Conservation (phyloP, 2,329 filamentous ascomycete species). For the Tolypocladium pustulatum region DNA sequence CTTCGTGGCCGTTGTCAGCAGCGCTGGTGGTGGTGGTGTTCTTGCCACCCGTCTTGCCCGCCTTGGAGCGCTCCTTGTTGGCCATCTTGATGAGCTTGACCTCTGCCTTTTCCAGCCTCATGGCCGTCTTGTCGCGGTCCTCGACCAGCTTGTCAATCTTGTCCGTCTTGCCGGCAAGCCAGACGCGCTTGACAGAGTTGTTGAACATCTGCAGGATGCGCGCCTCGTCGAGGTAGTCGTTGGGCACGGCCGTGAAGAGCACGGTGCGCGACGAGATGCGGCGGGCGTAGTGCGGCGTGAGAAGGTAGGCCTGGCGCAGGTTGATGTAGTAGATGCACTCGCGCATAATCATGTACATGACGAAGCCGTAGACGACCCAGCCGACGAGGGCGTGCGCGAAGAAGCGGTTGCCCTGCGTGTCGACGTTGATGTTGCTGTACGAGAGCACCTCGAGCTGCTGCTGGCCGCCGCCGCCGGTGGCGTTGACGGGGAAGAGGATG, state of each 20-base stretch:
- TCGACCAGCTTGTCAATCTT: conserved; percentile 69
- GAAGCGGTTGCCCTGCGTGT: conserved; percentile 51
- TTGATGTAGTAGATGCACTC: conserved; percentile 93
- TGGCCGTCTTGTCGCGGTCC: conserved; percentile 62
- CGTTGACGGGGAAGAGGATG: conserved; percentile 73
- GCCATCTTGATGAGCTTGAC: conserved; percentile 63
- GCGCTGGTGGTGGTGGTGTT: conserved; percentile 5
- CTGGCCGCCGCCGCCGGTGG: conserved; percentile 59
- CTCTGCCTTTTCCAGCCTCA: conserved; percentile 75
- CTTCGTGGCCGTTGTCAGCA: conserved; percentile 14
- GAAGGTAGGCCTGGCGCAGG: conserved; percentile 83
- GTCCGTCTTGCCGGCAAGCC: conserved; percentile 67
- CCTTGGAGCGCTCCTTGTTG: conserved; percentile 25
- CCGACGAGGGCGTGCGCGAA: conserved; percentile 75
- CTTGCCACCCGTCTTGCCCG: conserved; percentile 19
- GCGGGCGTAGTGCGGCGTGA: conserved; percentile 71
- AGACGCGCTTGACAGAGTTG: conserved; percentile 67
- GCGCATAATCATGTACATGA: conserved; percentile 81
- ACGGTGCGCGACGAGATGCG: conserved; percentile 86
- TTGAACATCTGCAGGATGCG: conserved; percentile 72
- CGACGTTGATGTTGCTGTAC: conserved; percentile 31
- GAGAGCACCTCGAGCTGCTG: conserved; percentile 47
- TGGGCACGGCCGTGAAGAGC: conserved; percentile 79
- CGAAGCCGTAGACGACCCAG: conserved; percentile 76
- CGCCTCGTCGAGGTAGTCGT: conserved; percentile 61